phyloP scores from a whole-genome alignment of 139 green algal genomes.

The Bryopsis sp. region DNA sequence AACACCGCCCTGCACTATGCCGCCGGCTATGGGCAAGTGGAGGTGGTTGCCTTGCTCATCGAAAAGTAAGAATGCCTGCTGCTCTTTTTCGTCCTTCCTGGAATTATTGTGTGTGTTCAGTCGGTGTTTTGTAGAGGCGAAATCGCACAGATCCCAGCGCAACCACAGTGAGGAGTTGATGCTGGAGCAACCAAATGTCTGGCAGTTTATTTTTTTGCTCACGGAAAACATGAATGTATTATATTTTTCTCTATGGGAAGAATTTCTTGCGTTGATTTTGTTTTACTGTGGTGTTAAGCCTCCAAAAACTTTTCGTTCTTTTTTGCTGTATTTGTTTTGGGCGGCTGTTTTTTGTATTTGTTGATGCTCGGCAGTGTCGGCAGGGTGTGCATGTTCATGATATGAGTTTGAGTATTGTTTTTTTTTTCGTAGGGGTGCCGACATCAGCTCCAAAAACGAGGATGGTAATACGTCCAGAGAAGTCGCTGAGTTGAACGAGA shows the following conservation, averaged over 20 bases:
- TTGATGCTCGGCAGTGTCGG: too few relatives aligned
- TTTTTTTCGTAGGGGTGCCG: constrained; percentile 43
- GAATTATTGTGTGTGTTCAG: neutral
- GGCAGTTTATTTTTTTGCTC: too few relatives aligned
- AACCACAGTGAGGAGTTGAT: neutral
- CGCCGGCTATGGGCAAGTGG: constrained; percentile 78
- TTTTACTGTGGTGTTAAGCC: constrained; percentile 17
- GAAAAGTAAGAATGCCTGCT: constrained; percentile 42
- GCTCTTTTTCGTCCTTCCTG: neutral
- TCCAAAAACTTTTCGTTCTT: too few relatives aligned
- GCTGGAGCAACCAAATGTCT: neutral
- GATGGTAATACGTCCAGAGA: constrained; percentile 92
- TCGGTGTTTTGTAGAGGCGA: neutral
- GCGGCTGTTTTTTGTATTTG: neutral
- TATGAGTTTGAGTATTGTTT: constrained; percentile 7
- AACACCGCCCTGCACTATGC: constrained; percentile 93
- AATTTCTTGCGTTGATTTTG: too few relatives aligned
- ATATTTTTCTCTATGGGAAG: too few relatives aligned
- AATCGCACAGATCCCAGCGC: neutral
- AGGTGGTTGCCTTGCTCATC: constrained; percentile 62
- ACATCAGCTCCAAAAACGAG: constrained; percentile 56
- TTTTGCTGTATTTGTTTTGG: too few relatives aligned
- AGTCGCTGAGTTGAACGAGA: constrained; percentile 93
- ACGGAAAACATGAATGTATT: too few relatives aligned
- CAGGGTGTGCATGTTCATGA: too few relatives aligned